phyloP scores from a whole-genome alignment of 1,139 yeast species.

The Meyerozyma sp. region DNA sequence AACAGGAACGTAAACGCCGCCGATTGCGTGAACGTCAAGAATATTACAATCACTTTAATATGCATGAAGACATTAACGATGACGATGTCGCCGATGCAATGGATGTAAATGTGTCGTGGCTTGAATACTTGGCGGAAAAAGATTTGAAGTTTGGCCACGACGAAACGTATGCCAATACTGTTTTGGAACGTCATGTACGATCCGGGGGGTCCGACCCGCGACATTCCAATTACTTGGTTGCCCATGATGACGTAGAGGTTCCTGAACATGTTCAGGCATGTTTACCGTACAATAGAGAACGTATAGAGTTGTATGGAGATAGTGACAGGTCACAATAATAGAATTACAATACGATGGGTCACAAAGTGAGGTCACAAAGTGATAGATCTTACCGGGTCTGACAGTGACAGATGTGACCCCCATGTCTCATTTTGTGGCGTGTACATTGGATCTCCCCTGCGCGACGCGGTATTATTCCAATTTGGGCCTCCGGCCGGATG shows the following conservation, averaged over 20 bases:
- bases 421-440: background rate
- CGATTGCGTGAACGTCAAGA: constrained; percentile 27
- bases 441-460: background rate
- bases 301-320: background rate
- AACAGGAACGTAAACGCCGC: constrained; percentile 8
- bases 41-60: constrained; percentile 34
- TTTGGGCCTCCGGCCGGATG: background rate
- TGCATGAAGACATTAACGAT: constrained; percentile 16
- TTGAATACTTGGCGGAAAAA: constrained; percentile 38
- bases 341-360: no score
- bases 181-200: constrained; percentile 10
- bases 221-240: background rate
- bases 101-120: constrained; percentile 19
- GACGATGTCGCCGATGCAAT: constrained; percentile 19
- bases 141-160: constrained; percentile 41
- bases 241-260: background rate
- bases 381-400: no score
- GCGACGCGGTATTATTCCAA: background rate
- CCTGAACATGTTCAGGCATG: background rate
- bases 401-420: no score
- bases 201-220: background rate
- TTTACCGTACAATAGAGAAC: background rate
- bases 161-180: constrained; percentile 30
- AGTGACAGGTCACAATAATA: background rate
- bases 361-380: no score